phyloP scores from a whole-genome alignment of 257 asterid genomes.

The Rubia yunnanensis region DNA sequence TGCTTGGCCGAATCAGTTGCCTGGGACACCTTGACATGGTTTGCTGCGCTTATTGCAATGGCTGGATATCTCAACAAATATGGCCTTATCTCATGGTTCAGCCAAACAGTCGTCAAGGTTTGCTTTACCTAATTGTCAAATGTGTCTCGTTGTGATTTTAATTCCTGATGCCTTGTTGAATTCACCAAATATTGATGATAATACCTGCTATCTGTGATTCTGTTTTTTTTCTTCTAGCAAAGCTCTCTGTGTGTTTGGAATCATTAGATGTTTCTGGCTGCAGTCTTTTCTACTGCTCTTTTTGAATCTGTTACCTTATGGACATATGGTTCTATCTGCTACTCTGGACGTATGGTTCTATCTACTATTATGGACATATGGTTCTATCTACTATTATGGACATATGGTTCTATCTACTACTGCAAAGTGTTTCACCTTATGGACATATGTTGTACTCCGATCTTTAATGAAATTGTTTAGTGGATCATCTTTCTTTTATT shows the following conservation, averaged over 20 bases:
- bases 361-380: too few relatives aligned
- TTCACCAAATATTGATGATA: neutral
- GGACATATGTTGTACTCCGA: neutral
- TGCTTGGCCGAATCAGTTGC: constrained; percentile 97
- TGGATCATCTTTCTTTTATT: neutral
- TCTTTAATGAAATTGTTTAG: neutral
- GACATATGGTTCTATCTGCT: too few relatives aligned
- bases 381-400: too few relatives aligned
- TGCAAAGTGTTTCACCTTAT: too few relatives aligned
- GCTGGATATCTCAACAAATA: constrained; percentile 95
- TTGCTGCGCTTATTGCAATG: constrained; percentile 99
- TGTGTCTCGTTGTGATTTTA: neutral
- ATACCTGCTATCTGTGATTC: neutral
- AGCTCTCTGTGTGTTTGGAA: neutral
- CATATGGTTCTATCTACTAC: too few relatives aligned
- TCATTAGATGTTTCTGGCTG: neutral
- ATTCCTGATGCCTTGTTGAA: neutral
- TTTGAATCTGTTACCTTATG: neutral
- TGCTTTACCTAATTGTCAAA: constrained; percentile 1
- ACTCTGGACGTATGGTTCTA: too few relatives aligned
- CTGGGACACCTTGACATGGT: constrained; percentile 99
- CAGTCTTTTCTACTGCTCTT: neutral
- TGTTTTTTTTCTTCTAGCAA: neutral
- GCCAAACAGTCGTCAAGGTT: constrained; percentile 91
- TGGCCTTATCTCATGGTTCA: constrained; percentile 96